Conservation (phyloP, 352 stramenopile genomes). For the Aphanomyces euteiches region DNA sequence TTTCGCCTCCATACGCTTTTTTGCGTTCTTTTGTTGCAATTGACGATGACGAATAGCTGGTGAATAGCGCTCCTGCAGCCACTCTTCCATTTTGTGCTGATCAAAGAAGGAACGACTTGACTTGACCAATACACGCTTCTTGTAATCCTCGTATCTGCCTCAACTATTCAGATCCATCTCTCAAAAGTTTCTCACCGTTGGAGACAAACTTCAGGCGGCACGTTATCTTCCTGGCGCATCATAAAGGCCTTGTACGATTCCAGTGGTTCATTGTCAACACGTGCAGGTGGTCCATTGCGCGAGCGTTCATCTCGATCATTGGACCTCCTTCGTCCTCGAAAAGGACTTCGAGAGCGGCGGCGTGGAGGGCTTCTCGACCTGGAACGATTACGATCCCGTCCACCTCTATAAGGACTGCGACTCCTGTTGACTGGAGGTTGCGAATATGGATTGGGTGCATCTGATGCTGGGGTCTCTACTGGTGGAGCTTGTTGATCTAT, state of each 20-base stretch:
- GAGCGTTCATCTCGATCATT: conserved; percentile 21
- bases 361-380: conserved; percentile 25
- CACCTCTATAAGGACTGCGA: conserved; percentile 18
- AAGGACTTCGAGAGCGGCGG: conserved; percentile 26
- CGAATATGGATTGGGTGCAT: not conserved
- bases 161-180: not conserved
- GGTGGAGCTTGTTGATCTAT: not conserved
- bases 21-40: conserved; percentile 57
- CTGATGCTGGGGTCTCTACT: not conserved
- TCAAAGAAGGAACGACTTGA: conserved; percentile 82
- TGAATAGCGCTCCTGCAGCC: conserved; percentile 83
- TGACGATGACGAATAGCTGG: conserved; percentile 65
- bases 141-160: conserved; percentile 75
- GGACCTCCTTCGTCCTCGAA: conserved; percentile 21
- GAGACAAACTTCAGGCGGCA: conserved; percentile 73
- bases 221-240: conserved; percentile 83
- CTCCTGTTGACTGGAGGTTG: conserved; percentile 16
- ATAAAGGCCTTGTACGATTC: conserved; percentile 86
- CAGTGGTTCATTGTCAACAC: conserved; percentile 51
- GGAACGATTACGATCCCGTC: conserved; percentile 19
- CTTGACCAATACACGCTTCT: conserved; percentile 80
- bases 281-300: not conserved
- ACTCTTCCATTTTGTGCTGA: conserved; percentile 78
- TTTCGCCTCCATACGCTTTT: conserved; percentile 72
- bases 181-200: conserved; percentile 38